Conservation (phyloP, 345 rosid species). For the Aquilaria sinensis region DNA sequence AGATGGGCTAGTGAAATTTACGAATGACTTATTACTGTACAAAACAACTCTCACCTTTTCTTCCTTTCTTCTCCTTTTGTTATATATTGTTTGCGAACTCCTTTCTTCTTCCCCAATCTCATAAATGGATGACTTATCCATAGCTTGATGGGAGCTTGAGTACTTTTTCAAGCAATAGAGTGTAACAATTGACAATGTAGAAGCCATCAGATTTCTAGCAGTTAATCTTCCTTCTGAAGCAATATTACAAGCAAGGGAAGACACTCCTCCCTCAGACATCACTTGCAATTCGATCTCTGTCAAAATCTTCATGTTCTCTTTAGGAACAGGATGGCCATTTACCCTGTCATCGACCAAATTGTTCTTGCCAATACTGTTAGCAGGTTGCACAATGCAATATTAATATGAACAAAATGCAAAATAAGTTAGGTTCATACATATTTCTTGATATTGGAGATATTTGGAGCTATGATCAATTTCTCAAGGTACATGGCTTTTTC, state of each 20-base stretch:
- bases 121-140: conserved; percentile 59
- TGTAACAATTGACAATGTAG: conserved; percentile 69
- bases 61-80: conserved; percentile 75
- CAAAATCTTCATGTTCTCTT: conserved; percentile 49
- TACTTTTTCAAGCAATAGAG: conserved; percentile 50
- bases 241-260: conserved; percentile 50
- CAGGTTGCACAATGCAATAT: conserved; percentile 16
- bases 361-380: conserved; percentile 45
- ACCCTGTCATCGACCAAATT: conserved; percentile 85
- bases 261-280: conserved; percentile 50
- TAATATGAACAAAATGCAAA: conserved; percentile 8
- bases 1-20: neutral
- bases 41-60: conserved; percentile 58
- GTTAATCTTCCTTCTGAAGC: conserved; percentile 50
- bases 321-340: conserved; percentile 82
- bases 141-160: conserved; percentile 69
- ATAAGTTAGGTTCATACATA: conserved; percentile 43
- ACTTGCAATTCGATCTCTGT: conserved; percentile 50
- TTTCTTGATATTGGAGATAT: conserved; percentile 64
- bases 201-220: conserved; percentile 69
- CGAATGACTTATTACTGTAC: conserved; percentile 3
- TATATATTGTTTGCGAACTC: conserved; percentile 25
- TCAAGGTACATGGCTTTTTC: conserved; percentile 71
- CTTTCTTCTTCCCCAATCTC: conserved; percentile 83
- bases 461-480: conserved; percentile 79